Evolutionary conservation across 345 rosid species (phyloP).

Genomic region (Lumnitzera littorea): DNA sequence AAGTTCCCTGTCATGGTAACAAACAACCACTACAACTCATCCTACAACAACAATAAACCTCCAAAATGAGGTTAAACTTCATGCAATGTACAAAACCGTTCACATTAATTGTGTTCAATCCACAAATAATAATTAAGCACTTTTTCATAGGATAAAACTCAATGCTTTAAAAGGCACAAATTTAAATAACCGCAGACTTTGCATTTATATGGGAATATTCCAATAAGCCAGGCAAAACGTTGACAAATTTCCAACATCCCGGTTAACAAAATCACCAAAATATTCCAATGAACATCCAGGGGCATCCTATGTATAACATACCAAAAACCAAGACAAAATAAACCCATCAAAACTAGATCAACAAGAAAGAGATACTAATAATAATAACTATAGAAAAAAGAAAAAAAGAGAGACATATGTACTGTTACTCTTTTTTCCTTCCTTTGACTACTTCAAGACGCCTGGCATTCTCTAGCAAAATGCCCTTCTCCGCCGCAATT

Average conservation of each 20-base stretch:
- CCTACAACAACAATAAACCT: too few species aligned
- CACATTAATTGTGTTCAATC: too few species aligned
- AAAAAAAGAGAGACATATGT: constrained; percentile 20
- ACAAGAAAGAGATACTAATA: neutral
- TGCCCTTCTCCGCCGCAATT: constrained; percentile 33
- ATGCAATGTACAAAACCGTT: too few species aligned
- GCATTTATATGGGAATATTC: neutral
- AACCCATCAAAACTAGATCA: neutral
- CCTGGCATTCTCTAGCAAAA: constrained; percentile 35
- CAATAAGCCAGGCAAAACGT: constrained; percentile 1
- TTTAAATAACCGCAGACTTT: too few species aligned
- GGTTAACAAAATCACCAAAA: constrained; percentile 2
- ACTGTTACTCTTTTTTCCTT: constrained; percentile 3
- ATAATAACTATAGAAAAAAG: constrained; percentile 1
- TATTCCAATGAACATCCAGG: neutral
- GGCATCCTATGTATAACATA: constrained; percentile 5
- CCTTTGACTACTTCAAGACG: constrained; percentile 6
- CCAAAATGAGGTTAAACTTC: too few species aligned
- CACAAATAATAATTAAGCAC: too few species aligned
- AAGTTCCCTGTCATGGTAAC: too few species aligned
- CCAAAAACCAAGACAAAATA: neutral
- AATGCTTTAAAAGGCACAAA: too few species aligned
- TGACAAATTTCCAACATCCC: neutral
- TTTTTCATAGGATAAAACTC: too few species aligned
- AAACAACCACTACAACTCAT: too few species aligned